Conservation (phyloP, 1,139 yeast genomes). For the Suhomyces wounanorum region DNA sequence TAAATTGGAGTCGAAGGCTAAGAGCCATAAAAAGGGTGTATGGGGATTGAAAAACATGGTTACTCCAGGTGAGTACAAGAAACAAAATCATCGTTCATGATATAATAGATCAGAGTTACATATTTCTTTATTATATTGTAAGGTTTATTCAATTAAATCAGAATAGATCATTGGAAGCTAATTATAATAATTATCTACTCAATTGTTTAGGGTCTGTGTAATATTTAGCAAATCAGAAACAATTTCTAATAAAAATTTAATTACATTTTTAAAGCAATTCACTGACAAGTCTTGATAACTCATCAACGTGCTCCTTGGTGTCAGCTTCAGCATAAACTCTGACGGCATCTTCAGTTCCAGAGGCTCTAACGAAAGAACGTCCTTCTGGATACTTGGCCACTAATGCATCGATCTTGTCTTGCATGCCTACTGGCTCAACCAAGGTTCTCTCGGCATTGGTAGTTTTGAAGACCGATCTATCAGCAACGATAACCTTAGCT, state of each 20-base stretch:
- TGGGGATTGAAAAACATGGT: conserved; percentile 63
- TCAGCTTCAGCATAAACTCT: conserved; percentile 92
- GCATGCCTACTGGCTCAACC: conserved; percentile 77
- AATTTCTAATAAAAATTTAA: no score
- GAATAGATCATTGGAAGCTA: no score
- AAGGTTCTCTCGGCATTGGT: conserved; percentile 89
- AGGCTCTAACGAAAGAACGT: conserved; percentile 92
- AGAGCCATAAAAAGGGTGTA: conserved; percentile 59
- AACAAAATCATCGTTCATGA: conserved; percentile 16
- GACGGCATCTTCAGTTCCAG: conserved; percentile 98
- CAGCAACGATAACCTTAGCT: conserved; percentile 79
- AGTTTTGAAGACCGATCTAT: conserved; percentile 76
- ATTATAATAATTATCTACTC: no score
- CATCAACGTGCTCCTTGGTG: conserved; percentile 36
- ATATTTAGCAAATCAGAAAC: not conserved
- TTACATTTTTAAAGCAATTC: conserved; percentile 18
- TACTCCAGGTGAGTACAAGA: conserved; percentile 86
- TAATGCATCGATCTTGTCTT: conserved; percentile 64
- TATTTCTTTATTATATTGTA: no score
- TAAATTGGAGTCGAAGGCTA: conserved; percentile 61
- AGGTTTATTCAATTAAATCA: no score
- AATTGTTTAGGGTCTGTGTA: no score
- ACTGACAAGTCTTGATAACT: conserved; percentile 36
- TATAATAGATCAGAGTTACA: no score
- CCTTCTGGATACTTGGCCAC: conserved; percentile 64